A percentile compares a stretch with the other conserved stretches of the same genome.
These are phyloP conservation scores for Aspergillus niger DNA, from an alignment of 2,329 filamentous ascomycete genomes.

Conservation along the genomic window DNA sequence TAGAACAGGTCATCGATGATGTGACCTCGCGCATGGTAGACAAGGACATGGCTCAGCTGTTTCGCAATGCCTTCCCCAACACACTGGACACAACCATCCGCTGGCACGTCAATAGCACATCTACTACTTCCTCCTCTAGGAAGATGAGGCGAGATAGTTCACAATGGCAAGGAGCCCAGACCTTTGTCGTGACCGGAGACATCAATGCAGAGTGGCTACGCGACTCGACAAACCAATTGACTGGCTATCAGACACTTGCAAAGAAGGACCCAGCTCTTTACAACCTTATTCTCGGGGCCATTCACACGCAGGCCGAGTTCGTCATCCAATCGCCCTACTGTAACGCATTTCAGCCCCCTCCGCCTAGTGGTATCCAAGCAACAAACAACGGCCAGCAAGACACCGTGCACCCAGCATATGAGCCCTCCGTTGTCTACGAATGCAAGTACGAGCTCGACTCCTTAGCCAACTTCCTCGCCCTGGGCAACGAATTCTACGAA, in stretches of 20 bases:
- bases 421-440: constrained; percentile 84
- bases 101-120: constrained; percentile 71
- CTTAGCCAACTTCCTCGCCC: constrained; percentile 82
- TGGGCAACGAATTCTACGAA: constrained; percentile 83
- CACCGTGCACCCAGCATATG: constrained; percentile 80
- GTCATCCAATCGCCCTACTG: constrained; percentile 95
- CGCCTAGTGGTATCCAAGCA: constrained; percentile 71
- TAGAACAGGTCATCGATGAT: constrained; percentile 84
- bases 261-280: constrained; percentile 77
- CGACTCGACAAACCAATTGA: constrained; percentile 90
- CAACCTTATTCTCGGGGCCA: constrained; percentile 82
- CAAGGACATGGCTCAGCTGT: constrained; percentile 84
- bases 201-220: constrained; percentile 92
- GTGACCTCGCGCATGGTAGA: constrained; percentile 78
- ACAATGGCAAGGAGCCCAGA: constrained; percentile 81
- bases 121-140: constrained; percentile 29
- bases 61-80: constrained; percentile 94
- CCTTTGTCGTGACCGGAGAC: constrained; percentile 90
- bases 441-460: constrained; percentile 99
- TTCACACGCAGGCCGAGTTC: constrained; percentile 94
- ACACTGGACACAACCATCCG: constrained; percentile 86
- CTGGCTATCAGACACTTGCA: constrained; percentile 83
- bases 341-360: constrained; percentile 95
- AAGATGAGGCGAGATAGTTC: constrained; percentile 53
- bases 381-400: constrained; percentile 82